Base-by-base conservation (phyloP, 2,329 filamentous ascomycete species). In the Periconia sp. region DNA sequence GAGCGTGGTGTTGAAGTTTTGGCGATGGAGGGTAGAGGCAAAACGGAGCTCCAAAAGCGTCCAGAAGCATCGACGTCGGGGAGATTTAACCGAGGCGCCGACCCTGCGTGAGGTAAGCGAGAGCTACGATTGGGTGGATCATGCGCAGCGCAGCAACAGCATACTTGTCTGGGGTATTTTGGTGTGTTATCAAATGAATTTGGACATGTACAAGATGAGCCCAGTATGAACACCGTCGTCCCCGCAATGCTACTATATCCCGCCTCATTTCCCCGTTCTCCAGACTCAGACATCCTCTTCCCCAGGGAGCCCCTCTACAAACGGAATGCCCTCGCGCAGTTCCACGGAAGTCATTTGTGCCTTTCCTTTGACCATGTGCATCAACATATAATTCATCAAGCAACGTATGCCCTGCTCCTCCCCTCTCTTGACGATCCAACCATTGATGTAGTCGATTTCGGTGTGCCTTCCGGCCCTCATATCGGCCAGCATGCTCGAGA, bases 381-480 rank as follows among this genome's bases (percentile, higher is more conserved):
- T 74, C 29, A 95, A 74, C 76, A 88, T 80, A 57, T 85, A 84
- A 63, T 95, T 94, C 48, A 86, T 76, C 9, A 83, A 81, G 58
- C 85, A 85, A 36, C 81, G 75, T n/a, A 96, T 75, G 1, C 89
- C 88, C 47, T 92, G 59, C 63, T 88, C 81, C 56, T 82, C 78
- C 0, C 88, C 94, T 28, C 86, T 80, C 36, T 76, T 78, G 22
- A 95, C 78, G 46, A 99, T 87, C 72, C 92, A 99, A 1, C 92
- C 92, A 65, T 95, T 96, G 55, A 92, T 81, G 60, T 86, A 95
- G 32, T 92, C 83, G 28, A 96, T 81, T 59, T 96, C 90, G 0
- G 89, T 90, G 44, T 77, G 71, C 10, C 62, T 43, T 1, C 88
- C 86, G 1, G 71, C 66, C 9, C 81, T 72, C 10, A 92, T 74